Base-by-base conservation (phyloP, 2,329 filamentous ascomycete genomes). In the Clonostachys solani region DNA sequence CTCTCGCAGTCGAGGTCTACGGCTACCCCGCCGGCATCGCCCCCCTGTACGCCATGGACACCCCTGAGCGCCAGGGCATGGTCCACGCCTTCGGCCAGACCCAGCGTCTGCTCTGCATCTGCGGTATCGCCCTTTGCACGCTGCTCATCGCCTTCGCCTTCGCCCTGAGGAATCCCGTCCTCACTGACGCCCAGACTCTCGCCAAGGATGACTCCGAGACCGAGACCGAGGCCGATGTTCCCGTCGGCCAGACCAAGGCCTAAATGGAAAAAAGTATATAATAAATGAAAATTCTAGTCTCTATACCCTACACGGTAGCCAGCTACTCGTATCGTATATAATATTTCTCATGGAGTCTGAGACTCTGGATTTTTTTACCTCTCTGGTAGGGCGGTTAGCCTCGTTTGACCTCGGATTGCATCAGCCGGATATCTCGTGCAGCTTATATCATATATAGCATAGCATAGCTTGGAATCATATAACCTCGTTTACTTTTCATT, bases 81-180 rank as follows among this genome's bases (percentile, higher is more conserved):
- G 64, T 77, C 48, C 54, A 57, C 8, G 61, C 72, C 5, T 77
- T 77, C 54, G 66, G 73, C 55, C 60, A 74, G 41, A 65, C 72
- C 1, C 74, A 77, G 65, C 64, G 67, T 7, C 56, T 75, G 33
- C 64, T 78, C 10, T 67, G 64, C 45, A 74, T 77, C 47, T 70
- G 69, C 5, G 74, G 74, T 34, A 71, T 77, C 54, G 73, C 70
- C 48, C 60, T 77, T 29, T 74, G 68, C 44, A 63, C 76, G 33
- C 74, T 73, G 19, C 66, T 77, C 18, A 73, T 77, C 33, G 64
- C 49, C 2, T 73, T 77, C 44, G 67, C 71, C 2, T 37, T 68
- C 10, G 55, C 58, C 46, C 56, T 74, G 48, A 65, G 72, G 46
- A 74, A 77, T 57, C 72, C 72, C 36, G 68, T 66, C 56, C 64